Conservation (phyloP, 352 stramenopile genomes). For the Bremia lactucae region DNA sequence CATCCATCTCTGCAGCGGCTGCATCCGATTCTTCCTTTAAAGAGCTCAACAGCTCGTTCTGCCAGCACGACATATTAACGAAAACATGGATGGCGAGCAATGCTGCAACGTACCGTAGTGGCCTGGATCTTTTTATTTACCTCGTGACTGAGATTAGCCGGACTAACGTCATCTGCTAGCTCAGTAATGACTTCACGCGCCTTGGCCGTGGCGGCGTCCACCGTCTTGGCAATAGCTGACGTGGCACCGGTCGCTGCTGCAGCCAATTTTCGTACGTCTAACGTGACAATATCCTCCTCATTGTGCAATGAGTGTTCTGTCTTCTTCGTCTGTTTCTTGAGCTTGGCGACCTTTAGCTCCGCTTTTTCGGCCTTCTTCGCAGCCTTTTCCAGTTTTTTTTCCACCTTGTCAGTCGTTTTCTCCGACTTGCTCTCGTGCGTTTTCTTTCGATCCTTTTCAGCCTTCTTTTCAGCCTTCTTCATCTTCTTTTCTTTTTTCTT, state of each 20-base stretch:
- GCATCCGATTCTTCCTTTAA: conserved; percentile 51
- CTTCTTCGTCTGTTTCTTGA: conserved; percentile 14
- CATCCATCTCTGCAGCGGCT: conserved; percentile 48
- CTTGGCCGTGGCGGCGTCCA: conserved; percentile 49
- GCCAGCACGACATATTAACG: not conserved
- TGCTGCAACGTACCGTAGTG: conserved; percentile 39
- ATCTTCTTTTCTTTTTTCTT: conserved; percentile 21
- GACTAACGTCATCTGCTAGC: conserved; percentile 35
- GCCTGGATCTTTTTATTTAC: conserved; percentile 59
- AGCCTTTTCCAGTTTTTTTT: conserved; percentile 13
- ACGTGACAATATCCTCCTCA: conserved; percentile 19
- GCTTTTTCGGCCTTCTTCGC: conserved; percentile 17
- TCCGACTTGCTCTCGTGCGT: conserved; percentile 11
- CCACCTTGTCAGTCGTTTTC: conserved; percentile 10
- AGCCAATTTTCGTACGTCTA: conserved; percentile 23
- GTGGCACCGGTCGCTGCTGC: conserved; percentile 15
- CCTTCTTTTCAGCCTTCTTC: conserved; percentile 1
- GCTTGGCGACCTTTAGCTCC: conserved; percentile 10
- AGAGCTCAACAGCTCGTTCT: conserved; percentile 56
- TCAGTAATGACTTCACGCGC: conserved; percentile 52
- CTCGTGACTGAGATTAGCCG: conserved; percentile 29
- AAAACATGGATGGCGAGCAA: too few relatives aligned
- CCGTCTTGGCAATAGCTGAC: conserved; percentile 42
- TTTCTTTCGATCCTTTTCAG: conserved; percentile 21
- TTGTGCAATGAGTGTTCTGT: conserved; percentile 16